Percentiles rank a stretch among this genome's conserved stretches.
phyloP scores from a whole-genome alignment of 495 filamentous ascomycete genomes.

The Viridothelium virens region DNA sequence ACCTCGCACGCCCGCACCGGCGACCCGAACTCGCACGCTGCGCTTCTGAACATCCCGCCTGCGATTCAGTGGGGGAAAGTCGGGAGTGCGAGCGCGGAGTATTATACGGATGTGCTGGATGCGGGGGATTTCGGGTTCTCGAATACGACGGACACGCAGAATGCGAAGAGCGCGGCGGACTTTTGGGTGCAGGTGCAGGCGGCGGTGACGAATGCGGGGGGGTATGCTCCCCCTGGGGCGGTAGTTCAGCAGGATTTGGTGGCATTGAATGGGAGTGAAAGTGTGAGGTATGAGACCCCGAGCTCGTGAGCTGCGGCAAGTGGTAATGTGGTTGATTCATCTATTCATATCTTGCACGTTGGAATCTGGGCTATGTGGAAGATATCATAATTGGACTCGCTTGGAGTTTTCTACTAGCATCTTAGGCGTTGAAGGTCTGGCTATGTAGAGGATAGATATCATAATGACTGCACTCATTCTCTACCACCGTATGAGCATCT shows the following conservation, averaged over 20 bases:
- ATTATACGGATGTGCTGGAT: neutral
- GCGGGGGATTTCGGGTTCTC: neutral
- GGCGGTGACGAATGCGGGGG: neutral
- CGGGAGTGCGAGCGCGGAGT: neutral
- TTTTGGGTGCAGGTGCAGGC: neutral
- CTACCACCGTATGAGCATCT: no score
- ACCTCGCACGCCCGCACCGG: neutral
- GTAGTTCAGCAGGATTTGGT: neutral
- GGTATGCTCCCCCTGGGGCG: neutral
- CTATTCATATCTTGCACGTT: no score
- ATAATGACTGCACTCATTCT: no score
- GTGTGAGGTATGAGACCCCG: neutral
- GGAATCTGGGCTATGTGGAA: no score
- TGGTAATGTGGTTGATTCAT: neutral
- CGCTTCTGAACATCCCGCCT: neutral
- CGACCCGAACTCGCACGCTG: neutral
- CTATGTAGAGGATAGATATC: no score
- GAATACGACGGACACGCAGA: neutral
- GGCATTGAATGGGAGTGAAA: neutral
- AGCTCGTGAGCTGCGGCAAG: neutral
- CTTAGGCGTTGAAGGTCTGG: no score
- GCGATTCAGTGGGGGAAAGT: neutral
- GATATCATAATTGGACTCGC: no score
- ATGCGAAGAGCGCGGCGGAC: neutral
- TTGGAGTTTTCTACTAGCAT: no score